A percentile compares a stretch with the other conserved stretches of the same genome.
Conservation (phyloP, 805 yeast species). For the Candida coquimbonensis region DNA sequence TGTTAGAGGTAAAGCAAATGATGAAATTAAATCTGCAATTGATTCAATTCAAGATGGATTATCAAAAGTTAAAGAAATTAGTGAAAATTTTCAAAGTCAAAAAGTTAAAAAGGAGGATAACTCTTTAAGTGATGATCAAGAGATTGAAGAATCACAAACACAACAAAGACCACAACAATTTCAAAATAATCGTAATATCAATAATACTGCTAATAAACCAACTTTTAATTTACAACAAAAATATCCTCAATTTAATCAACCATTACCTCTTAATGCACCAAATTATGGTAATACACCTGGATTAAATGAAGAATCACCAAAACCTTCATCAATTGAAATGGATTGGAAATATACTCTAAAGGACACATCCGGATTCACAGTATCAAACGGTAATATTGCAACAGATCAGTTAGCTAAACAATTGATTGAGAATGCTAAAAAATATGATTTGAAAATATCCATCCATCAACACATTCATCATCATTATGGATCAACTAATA, state of each 20-base stretch:
- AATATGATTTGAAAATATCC: conserved; percentile 50
- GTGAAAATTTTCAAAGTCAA: conserved; percentile 15
- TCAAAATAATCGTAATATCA: neutral
- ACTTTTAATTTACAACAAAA: neutral
- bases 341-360: conserved; percentile 60
- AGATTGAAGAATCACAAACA: neutral
- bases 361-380: conserved; percentile 38
- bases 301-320: conserved; percentile 13
- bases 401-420: conserved; percentile 48
- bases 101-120: conserved; percentile 4
- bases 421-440: conserved; percentile 54
- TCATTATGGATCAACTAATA: conserved; percentile 44
- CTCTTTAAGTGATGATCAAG: neutral
- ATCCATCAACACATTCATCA: conserved; percentile 85
- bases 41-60: conserved; percentile 39
- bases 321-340: conserved; percentile 27
- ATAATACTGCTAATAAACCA: neutral
- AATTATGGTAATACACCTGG: neutral
- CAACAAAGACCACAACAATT: neutral
- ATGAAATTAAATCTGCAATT: conserved; percentile 50
- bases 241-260: conserved; percentile 1
- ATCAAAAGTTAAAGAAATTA: conserved; percentile 21
- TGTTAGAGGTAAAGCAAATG: conserved; percentile 56
- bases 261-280: conserved; percentile 2
- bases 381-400: conserved; percentile 45